Evolutionary conservation across 345 rosid genomes (phyloP), one percentile per base, ranked within the genome.

Genomic region (Reutealis trisperma): DNA sequence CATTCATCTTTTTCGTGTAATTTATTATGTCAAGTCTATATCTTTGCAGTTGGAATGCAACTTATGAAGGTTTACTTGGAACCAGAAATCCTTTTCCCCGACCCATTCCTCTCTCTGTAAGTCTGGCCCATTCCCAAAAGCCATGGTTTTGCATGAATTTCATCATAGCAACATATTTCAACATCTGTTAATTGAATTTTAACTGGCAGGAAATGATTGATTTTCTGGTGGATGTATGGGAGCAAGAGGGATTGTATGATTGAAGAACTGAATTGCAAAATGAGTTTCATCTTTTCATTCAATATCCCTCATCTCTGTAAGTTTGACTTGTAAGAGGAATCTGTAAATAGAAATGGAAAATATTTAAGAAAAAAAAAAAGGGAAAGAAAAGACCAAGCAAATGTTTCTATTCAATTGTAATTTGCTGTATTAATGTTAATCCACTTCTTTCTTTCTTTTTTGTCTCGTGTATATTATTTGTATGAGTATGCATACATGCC

Each of bases 81-180:
- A 82, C 81, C 69, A 90, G 81, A 80, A 91, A 90, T 77, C 83
- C 87, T 8, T 90, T 91, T 55, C 82, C 90, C 10, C 88, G 83
- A 57, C 89, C 88, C 30, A 83, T 91, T 76, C 98, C 93, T 70
- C 96, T 93, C 37, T 70, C 92, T 72, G 98, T 93, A 89, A 85
- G 94, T 82, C 21, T 9, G 47, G 15, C 58, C 13, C 13, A 21
- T 15, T 45, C 16, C 30, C 21, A 37, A 37, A 37, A 7, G 6
- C 41, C 0, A 7, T 37, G 41, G 41, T 37, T 21, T 66, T 5
- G 16, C 61, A 14, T 45, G 22, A n/a, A 32, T 75, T 59, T 49
- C 69, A 30, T n/a, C 14, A 9, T 32, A 25, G 68, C 67, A n/a
- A 3, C 24, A 5, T 9, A 8, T 41, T 15, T 11, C 15, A 47